Percentiles rank a stretch among this genome's conserved stretches.
Evolutionary conservation across 108 stramenopile species (phyloP).

Genomic region (Skeletonema potamos): DNA sequence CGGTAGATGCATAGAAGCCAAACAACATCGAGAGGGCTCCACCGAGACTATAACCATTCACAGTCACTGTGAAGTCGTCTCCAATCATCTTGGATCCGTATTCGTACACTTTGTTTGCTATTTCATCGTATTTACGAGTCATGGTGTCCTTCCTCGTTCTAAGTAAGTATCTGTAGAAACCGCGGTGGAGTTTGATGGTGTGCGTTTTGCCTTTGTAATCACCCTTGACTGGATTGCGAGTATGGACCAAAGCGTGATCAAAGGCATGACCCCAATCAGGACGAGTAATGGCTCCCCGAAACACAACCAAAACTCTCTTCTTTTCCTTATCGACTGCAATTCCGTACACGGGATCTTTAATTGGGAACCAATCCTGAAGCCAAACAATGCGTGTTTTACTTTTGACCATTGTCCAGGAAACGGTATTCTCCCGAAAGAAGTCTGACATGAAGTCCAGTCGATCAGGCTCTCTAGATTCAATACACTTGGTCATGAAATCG

Average conservation of each 20-base stretch:
- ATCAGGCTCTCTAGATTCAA: constrained; percentile 48
- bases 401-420: constrained; percentile 57
- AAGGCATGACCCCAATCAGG: constrained; percentile 65
- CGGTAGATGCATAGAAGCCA: constrained; percentile 64
- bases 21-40: constrained; percentile 62
- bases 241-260: constrained; percentile 34
- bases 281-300: constrained; percentile 69
- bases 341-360: constrained; percentile 62
- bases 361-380: constrained; percentile 74
- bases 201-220: constrained; percentile 36
- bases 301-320: constrained; percentile 63
- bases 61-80: constrained; percentile 49
- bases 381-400: constrained; percentile 63
- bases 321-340: constrained; percentile 59
- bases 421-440: constrained; percentile 59
- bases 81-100: constrained; percentile 60
- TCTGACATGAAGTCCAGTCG: constrained; percentile 57
- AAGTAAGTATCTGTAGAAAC: constrained; percentile 65
- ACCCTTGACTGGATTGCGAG: constrained; percentile 63
- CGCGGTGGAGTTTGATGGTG: constrained; percentile 49
- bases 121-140: constrained; percentile 71
- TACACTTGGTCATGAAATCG: constrained; percentile 55
- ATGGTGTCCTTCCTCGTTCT: constrained; percentile 62
- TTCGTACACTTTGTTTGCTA: constrained; percentile 58
- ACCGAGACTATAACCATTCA: constrained; percentile 67